Base-by-base conservation (phyloP, 1,284 basidiomycete genomes). In the Malassezia yamatoensis region DNA sequence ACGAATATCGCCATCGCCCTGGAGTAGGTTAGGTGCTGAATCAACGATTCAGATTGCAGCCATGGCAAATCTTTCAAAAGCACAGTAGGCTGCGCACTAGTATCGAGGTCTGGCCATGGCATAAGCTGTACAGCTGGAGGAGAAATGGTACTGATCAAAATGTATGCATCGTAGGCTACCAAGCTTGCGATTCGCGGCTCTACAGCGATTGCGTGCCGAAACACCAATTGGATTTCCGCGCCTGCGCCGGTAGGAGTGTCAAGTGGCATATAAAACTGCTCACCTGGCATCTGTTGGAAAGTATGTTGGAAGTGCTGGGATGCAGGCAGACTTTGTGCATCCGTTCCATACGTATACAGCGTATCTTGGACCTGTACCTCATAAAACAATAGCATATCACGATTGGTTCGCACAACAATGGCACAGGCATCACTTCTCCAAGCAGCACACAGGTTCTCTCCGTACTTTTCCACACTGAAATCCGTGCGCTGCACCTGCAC, bases 51-150 rank as follows among this genome's bases (percentile, higher is more conserved):
- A 11, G 32, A 11, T 16, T 13, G 40, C 15, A 50, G 15, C 41
- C 51, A 51, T 20, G 49, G 36, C 39, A 54, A 21, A 18, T 24
- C 20, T 15, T 5, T 12, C 13, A 41, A 41, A 12, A 40, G 49
- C 32, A 33, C 34, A 16, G 48, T 53, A 5, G 48, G 18, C 12
- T 41, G 33, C 16, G 53, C 5, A 24, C 8, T 43, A 0, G 51
- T 48, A 21, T 65, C 58, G 16, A 62, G 60, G 32, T 39, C 40
- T 1, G 68, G 72, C 72, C 72, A 74, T n/a, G 66, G 60, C 37
- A 74, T 64, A 45, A 61, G 64, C 46, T 74, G 72, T 0, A 74
- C 38, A 6, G 72, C 70, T 4, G 70, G 60, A 0, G 72, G 72
- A 8, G 53, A 50, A 0, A 51, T 51, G 12, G 71, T 72, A 41